These are phyloP conservation scores for Parafenestella ontariensis DNA, from an alignment of 2,329 filamentous ascomycete species.

Conservation along the genomic window DNA sequence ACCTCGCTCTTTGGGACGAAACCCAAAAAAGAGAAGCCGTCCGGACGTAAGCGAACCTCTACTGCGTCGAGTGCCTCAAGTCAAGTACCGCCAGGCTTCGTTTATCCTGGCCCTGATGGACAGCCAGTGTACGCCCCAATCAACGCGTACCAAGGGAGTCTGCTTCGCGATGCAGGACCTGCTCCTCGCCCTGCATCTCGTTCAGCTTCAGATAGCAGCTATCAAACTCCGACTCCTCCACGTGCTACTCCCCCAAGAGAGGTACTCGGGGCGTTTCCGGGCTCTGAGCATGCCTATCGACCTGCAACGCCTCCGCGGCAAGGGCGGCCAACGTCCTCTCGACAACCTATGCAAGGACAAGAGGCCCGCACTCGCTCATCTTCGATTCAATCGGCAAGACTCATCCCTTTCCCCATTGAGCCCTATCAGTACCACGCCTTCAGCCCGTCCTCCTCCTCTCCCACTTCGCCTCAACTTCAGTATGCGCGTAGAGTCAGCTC, in stretches of 20 bases:
- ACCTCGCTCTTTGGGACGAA: conserved; percentile 40
- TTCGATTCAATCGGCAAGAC: conserved; percentile 29
- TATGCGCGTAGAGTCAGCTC: conserved; percentile 39
- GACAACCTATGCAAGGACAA: conserved; percentile 21
- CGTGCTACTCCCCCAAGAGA: conserved; percentile 38
- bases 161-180: conserved; percentile 40
- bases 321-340: conserved; percentile 26
- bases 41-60: conserved; percentile 39
- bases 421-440: conserved; percentile 44
- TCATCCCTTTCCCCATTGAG: conserved; percentile 41
- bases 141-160: conserved; percentile 49
- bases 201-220: conserved; percentile 46
- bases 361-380: conserved; percentile 26
- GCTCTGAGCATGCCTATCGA: conserved; percentile 37
- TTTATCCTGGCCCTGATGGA: conserved; percentile 58
- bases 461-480: conserved; percentile 35
- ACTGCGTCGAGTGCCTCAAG: conserved; percentile 23
- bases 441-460: conserved; percentile 31
- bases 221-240: conserved; percentile 37
- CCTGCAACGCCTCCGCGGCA: conserved; percentile 28
- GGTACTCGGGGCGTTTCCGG: conserved; percentile 50
- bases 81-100: conserved; percentile 52
- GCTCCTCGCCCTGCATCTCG: conserved; percentile 54
- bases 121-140: conserved; percentile 55
- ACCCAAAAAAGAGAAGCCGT: conserved; percentile 41